Evolutionary conservation across 2,329 filamentous ascomycete genomes (phyloP), one percentile per base, ranked within the genome.

Genomic region (Aspergillus glaucus): DNA sequence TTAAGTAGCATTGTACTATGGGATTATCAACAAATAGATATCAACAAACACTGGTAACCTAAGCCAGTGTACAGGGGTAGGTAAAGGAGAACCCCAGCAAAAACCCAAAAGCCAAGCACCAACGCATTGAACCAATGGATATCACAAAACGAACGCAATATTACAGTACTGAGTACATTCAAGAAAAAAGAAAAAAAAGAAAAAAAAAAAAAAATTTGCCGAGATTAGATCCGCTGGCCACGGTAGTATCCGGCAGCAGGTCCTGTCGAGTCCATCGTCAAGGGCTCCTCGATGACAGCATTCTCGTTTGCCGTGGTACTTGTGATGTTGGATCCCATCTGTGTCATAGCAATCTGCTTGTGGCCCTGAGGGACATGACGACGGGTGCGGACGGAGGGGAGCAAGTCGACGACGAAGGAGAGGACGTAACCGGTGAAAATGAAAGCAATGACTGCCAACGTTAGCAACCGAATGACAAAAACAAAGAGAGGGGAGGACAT

Each of bases 351-450:
- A 28, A 64, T 21, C 17, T 56, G 56, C 53, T 69, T 69, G 50
- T 71, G 64, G 26, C 70, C 72, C 46, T 75, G 72, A 0, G 71
- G 71, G 4, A 72, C 49, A 45, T 69, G 70, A 55, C 72, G 65
- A 55, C 78, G 81, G 9, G 82, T 86, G 53, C 79, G 75, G 2
- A 86, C 75, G 9, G 88, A 88, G 0, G 93, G 93, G 55, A 87
- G 78, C 44, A 98, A 81, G 71, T 98, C 92, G 64, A 96, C 78
- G 62, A 86, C 79, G 75, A 95, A 97, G 52, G 86, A 89, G 54
- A 92, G 79, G 52, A 94, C 78, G 72, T 95, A 97, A 63, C 91
- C 86, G 46, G 87, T 88, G 72, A 91, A 96, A 63, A 95, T 77
- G 62, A 95, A 83, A 28, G 89, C 81, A 55, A 96, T 82, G 51